A percentile compares a stretch with the other conserved stretches of the same genome.
phyloP scores from a whole-genome alignment of 805 yeast genomes.

The Candida stauntonica region DNA sequence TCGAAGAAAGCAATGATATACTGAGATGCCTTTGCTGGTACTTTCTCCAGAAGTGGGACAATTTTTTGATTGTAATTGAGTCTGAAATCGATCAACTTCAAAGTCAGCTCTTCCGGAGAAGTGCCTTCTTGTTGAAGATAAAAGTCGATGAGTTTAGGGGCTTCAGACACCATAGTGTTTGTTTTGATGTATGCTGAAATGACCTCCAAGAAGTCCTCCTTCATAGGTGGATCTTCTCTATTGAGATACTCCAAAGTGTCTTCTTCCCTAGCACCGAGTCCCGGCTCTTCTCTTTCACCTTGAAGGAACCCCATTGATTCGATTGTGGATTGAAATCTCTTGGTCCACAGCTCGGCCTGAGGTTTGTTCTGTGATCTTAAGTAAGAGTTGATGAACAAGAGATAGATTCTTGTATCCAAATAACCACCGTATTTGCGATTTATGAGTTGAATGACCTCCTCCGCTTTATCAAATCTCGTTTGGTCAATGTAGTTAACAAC shows the following conservation, averaged over 20 bases:
- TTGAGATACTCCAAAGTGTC: slow-evolving; percentile 30
- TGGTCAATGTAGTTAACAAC: slow-evolving; percentile 34
- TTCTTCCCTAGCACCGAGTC: slow-evolving; percentile 25
- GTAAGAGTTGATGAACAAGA: slow-evolving; percentile 33
- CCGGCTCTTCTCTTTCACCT: slow-evolving; percentile 13
- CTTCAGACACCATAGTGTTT: neutral
- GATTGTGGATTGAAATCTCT: slow-evolving; percentile 25
- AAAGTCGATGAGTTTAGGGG: slow-evolving; percentile 23
- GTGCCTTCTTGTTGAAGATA: slow-evolving; percentile 22
- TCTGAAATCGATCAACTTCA: slow-evolving; percentile 24
- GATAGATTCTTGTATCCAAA: slow-evolving; percentile 34
- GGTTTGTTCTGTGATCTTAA: slow-evolving; percentile 24
- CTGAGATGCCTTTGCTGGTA: slow-evolving; percentile 14
- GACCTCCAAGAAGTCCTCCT: slow-evolving; percentile 25
- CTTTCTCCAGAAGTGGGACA: slow-evolving; percentile 19
- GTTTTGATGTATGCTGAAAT: slow-evolving; percentile 25
- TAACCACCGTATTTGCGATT: slow-evolving; percentile 27
- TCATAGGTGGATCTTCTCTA: slow-evolving; percentile 25
- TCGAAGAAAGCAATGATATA: slow-evolving; percentile 18
- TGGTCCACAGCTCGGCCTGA: slow-evolving; percentile 32
- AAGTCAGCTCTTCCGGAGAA: slow-evolving; percentile 14
- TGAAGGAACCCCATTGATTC: slow-evolving; percentile 24
- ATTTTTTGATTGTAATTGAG: slow-evolving; percentile 24
- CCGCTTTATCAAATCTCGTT: slow-evolving; percentile 34
- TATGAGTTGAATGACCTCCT: slow-evolving; percentile 29